Evolutionary conservation across 108 stramenopile genomes (phyloP), one percentile per base, ranked within the genome.

Genomic region (Cyclotella distinguenda): DNA sequence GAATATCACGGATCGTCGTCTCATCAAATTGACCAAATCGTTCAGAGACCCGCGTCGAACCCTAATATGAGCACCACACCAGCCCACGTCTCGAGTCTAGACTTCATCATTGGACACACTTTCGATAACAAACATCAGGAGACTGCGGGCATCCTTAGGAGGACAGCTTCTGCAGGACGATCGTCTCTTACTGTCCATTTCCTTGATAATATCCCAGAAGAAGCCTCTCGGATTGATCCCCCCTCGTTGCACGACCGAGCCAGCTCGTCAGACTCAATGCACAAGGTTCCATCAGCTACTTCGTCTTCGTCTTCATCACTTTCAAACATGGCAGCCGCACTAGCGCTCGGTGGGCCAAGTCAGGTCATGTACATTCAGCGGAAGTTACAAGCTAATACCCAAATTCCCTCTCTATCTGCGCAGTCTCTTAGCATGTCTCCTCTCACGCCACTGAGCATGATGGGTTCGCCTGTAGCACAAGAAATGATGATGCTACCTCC

Each of bases 401-500:
- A 62, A 25, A 21, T 52, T 44, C 40, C 52, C 51, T 23, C 47
- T 6, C 19, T 27, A 42, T 21, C 50, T 31, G 34, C 39, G 34
- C 73, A 66, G 38, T 34, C 32, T 22, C 53, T 56, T 44, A 67
- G 34, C 39, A 47, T 54, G 11, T 84, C 85, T 40, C 90, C 90
- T 10, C 74, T 91, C n/a, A 86, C 87, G 26, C 87, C 90, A 18
- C 70, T 88, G 6, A 72, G 75, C 18, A 77, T 85, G 76, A 68
- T 88, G 67, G 84, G 86, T 35, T 64, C 66, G 8, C 57, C 72
- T 25, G 19, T 33, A 21, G 80, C 58, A 1, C 81, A 85, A 15
- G 90, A 91, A 77, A 83, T 61, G 66, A 78, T 91, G 43, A 85
- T 88, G 86, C 61, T 91, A 11, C 90, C 90, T 9, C 86, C 86